Base-by-base conservation (phyloP, 169 alveolate genomes). In the Eimeria necatrix region DNA sequence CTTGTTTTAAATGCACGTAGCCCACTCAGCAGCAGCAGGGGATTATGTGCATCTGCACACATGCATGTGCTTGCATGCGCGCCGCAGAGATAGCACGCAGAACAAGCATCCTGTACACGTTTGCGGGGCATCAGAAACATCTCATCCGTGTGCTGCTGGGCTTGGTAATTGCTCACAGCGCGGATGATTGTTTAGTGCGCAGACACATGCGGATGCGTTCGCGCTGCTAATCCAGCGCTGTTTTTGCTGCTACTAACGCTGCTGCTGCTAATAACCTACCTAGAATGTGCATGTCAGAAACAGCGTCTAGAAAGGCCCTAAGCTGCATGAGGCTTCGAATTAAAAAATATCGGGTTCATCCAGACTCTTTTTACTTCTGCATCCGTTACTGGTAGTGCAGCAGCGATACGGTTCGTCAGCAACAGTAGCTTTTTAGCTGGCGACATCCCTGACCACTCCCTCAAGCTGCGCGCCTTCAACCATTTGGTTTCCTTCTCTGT, bases 381-480 rank as follows among this genome's bases (percentile, higher is more conserved):
- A 16, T 4, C 46, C 61, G 86, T 49, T 24, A 24, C 16, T 22
- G 61, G 9, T 7, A 49, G 64, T 76, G 86, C 86, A 48, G 86
- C 61, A 48, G 86, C 86, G 20, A 24, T 60, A 48, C 22, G 90
- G 52, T 2, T 14, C 90, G 22, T 2, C 90, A 81, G 90, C 51
- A 24, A 71, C 74, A 41, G 90, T 71, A 52, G 52, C 70, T 51
- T 80, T 18, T 80, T 18, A 81, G 90, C 73, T 81, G 74, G 74
- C 70, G 8, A 81, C 73, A 53, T 81, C 90, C 90, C 90, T 81
- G 73, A 81, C 90, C 22, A 81, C 73, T 53, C 90, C 90, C 73
- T 49, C 90, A 9, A 81, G 90, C 59, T 53, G 70, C 53, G 46
- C 73, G 49, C 74, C 73, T 24, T 81, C 73, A 24, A 9, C 73